Evolutionary conservation across 2,329 filamentous ascomycete species (phyloP), one percentile per base, ranked within the genome.

Genomic region (Scedosporium dehoogii): DNA sequence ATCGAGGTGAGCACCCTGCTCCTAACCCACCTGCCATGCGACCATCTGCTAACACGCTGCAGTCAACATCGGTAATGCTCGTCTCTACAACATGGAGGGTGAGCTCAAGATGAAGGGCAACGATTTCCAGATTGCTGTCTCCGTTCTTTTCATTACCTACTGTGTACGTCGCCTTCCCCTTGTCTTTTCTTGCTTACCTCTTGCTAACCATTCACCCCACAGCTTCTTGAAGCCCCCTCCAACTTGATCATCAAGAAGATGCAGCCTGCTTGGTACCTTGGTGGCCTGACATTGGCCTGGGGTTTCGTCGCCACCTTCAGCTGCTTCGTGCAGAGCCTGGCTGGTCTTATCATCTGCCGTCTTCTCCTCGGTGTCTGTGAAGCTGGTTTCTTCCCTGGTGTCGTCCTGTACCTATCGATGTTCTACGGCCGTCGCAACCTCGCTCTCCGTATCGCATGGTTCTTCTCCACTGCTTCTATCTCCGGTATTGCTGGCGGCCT

Each of bases 51-150:
- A 27, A 9, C n/a, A 3, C 7, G 21, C 25, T n/a, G 9, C 64
- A 86, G 86, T 89, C 61, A 91, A 91, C 69, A 91, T 91, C 63
- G 84, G 85, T 46, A 88, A 88, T 73, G 85, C 85, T 21, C 76
- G 80, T 7, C 75, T 88, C 1, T 86, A 85, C 66, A 80, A 80
- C 1, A 66, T 89, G 41, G 83, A 87, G 69, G 72, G 80, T 23
- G 85, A 88, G 62, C 75, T 89, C 3, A 74, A 77, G 10, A 73
- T 90, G 65, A 69, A 70, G 29, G 76, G 78, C 3, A 79, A 81
- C 23, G 80, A 87, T 66, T 88, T 83, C 67, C 84, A 88, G 69
- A 61, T 80, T 10, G 75, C 78, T 0, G 79, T 84, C 1, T 83
- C 80, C 0, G 67, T 73, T 18, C 68, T 73, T 16, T 73, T 73